phyloP scores from a whole-genome alignment of 2,329 filamentous ascomycete genomes.

The Paramyrothecium roridum region DNA sequence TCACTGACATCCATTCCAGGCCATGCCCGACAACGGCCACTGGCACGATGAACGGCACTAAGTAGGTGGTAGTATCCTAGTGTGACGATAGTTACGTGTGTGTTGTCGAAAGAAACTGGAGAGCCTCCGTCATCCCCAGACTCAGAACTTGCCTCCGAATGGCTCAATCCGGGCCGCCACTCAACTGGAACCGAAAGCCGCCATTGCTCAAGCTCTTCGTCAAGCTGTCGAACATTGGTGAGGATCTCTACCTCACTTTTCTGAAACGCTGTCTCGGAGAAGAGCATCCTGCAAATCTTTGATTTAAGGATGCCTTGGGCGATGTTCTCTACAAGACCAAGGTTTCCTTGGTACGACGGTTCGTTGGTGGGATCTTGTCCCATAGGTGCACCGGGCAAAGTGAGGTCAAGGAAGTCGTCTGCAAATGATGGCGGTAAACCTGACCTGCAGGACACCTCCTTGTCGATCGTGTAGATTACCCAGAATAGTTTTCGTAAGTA shows the following conservation, averaged over 20 bases:
- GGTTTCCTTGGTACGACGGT: constrained; percentile 5
- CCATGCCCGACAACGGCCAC: background rate
- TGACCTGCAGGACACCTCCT: constrained; percentile 17
- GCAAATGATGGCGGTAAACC: constrained; percentile 19
- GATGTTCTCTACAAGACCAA: background rate
- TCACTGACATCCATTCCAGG: background rate
- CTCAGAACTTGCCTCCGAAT: background rate
- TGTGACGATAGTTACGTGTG: background rate
- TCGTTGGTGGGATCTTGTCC: constrained; percentile 2
- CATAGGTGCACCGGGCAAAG: constrained; percentile 27
- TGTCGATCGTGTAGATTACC: constrained; percentile 22
- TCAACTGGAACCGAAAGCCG: constrained; percentile 16
- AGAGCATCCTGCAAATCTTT: constrained; percentile 13
- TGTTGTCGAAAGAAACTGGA: background rate
- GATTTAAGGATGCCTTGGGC: constrained; percentile 12
- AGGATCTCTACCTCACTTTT: constrained; percentile 18
- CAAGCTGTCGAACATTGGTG: constrained; percentile 20
- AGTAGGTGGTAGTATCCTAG: background rate
- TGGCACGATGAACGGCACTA: background rate
- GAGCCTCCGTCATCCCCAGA: background rate
- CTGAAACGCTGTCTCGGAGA: constrained; percentile 13
- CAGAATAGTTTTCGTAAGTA: constrained; percentile 18
- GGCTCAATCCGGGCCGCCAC: constrained; percentile 6
- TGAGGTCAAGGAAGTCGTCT: constrained; percentile 50
- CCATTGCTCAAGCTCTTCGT: constrained; percentile 28